Percentiles rank a stretch among this genome's conserved stretches.
These are phyloP conservation scores for Beauveria scarabaeidicola DNA, from an alignment of 2,329 filamentous ascomycete genomes.

Conservation along the genomic window DNA sequence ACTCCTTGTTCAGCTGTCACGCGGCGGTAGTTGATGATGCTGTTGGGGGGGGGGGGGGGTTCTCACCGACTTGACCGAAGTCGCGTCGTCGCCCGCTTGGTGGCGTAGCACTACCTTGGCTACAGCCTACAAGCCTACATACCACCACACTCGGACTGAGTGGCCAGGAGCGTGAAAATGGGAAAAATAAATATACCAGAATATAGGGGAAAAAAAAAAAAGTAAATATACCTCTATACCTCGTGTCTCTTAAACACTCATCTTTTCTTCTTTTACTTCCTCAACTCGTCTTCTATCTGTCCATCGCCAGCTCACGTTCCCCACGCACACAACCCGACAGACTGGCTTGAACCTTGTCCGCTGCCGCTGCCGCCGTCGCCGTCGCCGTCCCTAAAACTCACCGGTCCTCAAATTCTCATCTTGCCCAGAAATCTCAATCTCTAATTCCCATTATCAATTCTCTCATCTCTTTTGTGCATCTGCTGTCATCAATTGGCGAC, in stretches of 20 bases:
- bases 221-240: not conserved
- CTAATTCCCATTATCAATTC: not conserved
- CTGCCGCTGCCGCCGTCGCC: not conserved
- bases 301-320: not conserved
- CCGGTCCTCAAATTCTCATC: not conserved
- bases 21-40: not conserved
- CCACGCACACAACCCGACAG: not conserved
- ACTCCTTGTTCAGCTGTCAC: not conserved
- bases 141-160: not conserved
- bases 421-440: not conserved
- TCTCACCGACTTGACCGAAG: conserved; percentile 10
- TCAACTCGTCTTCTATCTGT: not conserved
- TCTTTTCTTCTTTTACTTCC: not conserved
- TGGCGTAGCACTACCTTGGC: not conserved
- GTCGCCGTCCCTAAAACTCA: not conserved
- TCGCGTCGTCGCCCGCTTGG: not conserved
- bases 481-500: not conserved
- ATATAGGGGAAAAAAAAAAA: not conserved
- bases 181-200: not conserved
- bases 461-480: not conserved
- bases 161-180: not conserved
- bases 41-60: not conserved
- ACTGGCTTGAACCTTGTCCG: conserved; percentile 3
- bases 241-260: not conserved
- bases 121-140: too few relatives aligned